Base-by-base conservation (phyloP, 2,329 filamentous ascomycete genomes). In the Fusarium bactridioides region DNA sequence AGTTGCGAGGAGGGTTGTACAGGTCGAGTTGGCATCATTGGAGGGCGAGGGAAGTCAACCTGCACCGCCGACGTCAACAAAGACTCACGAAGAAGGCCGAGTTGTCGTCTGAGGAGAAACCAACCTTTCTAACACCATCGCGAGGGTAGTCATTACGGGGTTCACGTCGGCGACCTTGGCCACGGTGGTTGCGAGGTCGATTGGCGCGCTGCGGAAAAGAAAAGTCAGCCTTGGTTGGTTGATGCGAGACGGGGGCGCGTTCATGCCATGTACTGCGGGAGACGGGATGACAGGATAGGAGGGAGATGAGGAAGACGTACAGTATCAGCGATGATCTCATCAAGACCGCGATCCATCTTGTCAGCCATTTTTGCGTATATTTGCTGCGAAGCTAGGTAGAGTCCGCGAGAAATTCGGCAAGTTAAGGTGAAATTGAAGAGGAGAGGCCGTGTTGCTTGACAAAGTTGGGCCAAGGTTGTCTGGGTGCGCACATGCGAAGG, bases 61-160 rank as follows among this genome's bases (percentile, higher is more conserved):
- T 82, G 65, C 27, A 64, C 63, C 47, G 43, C 27, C 21, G 47
- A 56, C 38, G 70, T 79, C 58, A 78, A 72, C 50, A 69, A 61
- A 67, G 67, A 58, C 69, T 54, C 54, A 41, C 29, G 19, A 45
- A 60, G 37, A 60, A 31, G 48, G 35, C 53, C 33, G 47, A 41
- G n/a, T 23, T 50, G 44, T n/a, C 33, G 27, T 23, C 25, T 50
- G 41, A 13, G 55, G 23, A 37, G 23, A 58, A 47, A 62, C 48
- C 11, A 82, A 95, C 94, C 94, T 97, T 97, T 94, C 92, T 95
- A 81, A 95, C 89, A 84, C 93, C 93, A 84, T 96, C 93, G 84
- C 93, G 92, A 79, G 93, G 92, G 77, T 88, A 91, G 41, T 85
- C 82, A 44, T 80, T 80, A 61, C 82, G 82, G 40, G 83, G 78